Conservation (phyloP, 2,329 filamentous ascomycete species). For the Colletotrichum zoysiae region DNA sequence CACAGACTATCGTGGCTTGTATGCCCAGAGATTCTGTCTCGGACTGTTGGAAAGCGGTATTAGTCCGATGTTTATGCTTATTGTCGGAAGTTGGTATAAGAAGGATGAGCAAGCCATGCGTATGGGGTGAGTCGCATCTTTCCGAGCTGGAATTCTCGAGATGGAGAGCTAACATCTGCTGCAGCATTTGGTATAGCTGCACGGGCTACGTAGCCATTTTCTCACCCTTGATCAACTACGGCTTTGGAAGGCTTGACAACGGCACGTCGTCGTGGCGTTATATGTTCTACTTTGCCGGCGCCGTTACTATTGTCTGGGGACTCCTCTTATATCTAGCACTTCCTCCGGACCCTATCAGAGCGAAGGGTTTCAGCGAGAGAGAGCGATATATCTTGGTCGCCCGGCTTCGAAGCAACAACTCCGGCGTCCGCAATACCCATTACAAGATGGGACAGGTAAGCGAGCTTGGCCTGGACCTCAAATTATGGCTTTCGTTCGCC, state of each 20-base stretch:
- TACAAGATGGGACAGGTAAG: slow-evolving; percentile 58
- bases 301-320: neutral
- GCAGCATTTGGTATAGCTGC: slow-evolving; percentile 54
- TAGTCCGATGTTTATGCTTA: slow-evolving; percentile 52
- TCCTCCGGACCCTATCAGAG: neutral
- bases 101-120: slow-evolving; percentile 53
- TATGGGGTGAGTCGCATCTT: slow-evolving; percentile 11
- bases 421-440: slow-evolving; percentile 57
- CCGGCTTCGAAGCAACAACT: slow-evolving; percentile 50
- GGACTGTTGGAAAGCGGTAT: slow-evolving; percentile 52
- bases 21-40: slow-evolving; percentile 53
- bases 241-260: slow-evolving; percentile 49
- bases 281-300: neutral
- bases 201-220: slow-evolving; percentile 53
- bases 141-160: too few species aligned
- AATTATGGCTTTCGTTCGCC: slow-evolving; percentile 57
- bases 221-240: slow-evolving; percentile 51
- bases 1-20: slow-evolving; percentile 44
- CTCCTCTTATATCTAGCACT: neutral
- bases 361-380: slow-evolving; percentile 45
- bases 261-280: slow-evolving; percentile 33
- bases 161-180: slow-evolving; percentile 10
- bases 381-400: slow-evolving; percentile 49
- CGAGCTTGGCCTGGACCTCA: slow-evolving; percentile 51
- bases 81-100: slow-evolving; percentile 56